Conservation (phyloP, 2,329 filamentous ascomycete genomes). For the Aspergillus awamori region DNA sequence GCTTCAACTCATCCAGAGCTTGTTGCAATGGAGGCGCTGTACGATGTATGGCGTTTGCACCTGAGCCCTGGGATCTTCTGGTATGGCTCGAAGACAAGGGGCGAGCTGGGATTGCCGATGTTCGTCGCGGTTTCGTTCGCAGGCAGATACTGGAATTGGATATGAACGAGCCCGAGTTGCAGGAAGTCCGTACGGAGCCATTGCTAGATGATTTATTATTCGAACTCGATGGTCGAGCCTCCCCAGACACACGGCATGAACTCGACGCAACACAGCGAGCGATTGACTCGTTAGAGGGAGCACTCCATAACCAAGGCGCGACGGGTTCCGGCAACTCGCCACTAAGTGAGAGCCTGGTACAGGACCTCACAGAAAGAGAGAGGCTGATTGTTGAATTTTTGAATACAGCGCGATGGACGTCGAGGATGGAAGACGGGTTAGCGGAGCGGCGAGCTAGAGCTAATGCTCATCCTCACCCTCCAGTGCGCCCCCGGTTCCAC, state of each 20-base stretch:
- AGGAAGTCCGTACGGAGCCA: constrained; percentile 38
- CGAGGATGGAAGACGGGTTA: constrained; percentile 35
- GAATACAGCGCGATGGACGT: constrained; percentile 45
- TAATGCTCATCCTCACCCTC: constrained; percentile 31
- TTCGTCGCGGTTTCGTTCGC: constrained; percentile 50
- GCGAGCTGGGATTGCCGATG: constrained; percentile 50
- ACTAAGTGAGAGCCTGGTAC: constrained; percentile 40
- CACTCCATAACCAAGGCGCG: constrained; percentile 22
- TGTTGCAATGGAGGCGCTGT: constrained; percentile 74
- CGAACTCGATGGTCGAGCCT: constrained; percentile 26
- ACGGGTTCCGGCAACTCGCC: constrained; percentile 30
- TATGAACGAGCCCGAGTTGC: constrained; percentile 34
- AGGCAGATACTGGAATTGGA: constrained; percentile 48
- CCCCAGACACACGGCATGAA: constrained; percentile 23
- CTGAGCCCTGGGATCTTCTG: constrained; percentile 84
- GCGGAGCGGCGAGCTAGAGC: constrained; percentile 34
- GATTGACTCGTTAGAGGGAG: constrained; percentile 31
- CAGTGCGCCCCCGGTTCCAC: constrained; percentile 31
- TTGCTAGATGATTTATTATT: constrained; percentile 31
- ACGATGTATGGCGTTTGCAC: constrained; percentile 88
- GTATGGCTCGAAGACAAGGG: constrained; percentile 89
- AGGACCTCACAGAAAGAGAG: constrained; percentile 46
- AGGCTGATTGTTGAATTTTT: constrained; percentile 48
- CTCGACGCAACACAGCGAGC: constrained; percentile 27
- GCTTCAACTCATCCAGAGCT: constrained; percentile 77